These are phyloP conservation scores for Arthrobotrys conoides DNA, from an alignment of 2,329 filamentous ascomycete genomes.

Conservation along the genomic window DNA sequence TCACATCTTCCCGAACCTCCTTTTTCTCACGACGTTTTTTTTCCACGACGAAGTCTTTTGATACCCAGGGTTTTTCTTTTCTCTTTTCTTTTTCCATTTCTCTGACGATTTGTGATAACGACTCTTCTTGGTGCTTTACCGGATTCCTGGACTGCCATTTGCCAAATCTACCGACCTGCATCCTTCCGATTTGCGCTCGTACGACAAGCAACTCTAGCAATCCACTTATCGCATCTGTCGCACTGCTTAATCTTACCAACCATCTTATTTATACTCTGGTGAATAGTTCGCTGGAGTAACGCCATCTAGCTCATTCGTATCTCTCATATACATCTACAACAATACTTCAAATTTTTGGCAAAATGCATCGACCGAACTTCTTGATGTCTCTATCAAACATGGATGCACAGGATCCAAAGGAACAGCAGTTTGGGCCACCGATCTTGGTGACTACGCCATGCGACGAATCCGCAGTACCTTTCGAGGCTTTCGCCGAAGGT, in stretches of 20 bases:
- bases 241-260: slow-evolving; percentile 24
- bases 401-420: slow-evolving; percentile 39
- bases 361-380: slow-evolving; percentile 56
- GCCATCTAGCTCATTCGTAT: slow-evolving; percentile 7
- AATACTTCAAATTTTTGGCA: slow-evolving; percentile 4
- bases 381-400: slow-evolving; percentile 43
- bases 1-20: background rate
- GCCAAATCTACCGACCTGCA: slow-evolving; percentile 22
- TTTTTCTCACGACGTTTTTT: slow-evolving; percentile 34
- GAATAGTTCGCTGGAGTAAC: background rate
- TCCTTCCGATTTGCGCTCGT: slow-evolving; percentile 19
- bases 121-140: slow-evolving; percentile 52
- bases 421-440: slow-evolving; percentile 44
- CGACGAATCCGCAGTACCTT: slow-evolving; percentile 39
- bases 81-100: slow-evolving; percentile 21
- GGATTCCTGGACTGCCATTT: slow-evolving; percentile 45
- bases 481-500: slow-evolving; percentile 36
- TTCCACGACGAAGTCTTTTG: slow-evolving; percentile 44
- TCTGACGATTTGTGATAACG: slow-evolving; percentile 39
- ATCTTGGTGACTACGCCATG: slow-evolving; percentile 56
- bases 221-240: slow-evolving; percentile 22
- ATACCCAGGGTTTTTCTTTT: slow-evolving; percentile 52
- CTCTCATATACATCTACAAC: slow-evolving; percentile 5
- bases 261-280: slow-evolving; percentile 23
- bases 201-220: slow-evolving; percentile 37